A percentile compares a stretch with the other conserved stretches of the same genome.
phyloP scores from a whole-genome alignment of 768 basidiomycete species.

The Trametes cinnabarina region DNA sequence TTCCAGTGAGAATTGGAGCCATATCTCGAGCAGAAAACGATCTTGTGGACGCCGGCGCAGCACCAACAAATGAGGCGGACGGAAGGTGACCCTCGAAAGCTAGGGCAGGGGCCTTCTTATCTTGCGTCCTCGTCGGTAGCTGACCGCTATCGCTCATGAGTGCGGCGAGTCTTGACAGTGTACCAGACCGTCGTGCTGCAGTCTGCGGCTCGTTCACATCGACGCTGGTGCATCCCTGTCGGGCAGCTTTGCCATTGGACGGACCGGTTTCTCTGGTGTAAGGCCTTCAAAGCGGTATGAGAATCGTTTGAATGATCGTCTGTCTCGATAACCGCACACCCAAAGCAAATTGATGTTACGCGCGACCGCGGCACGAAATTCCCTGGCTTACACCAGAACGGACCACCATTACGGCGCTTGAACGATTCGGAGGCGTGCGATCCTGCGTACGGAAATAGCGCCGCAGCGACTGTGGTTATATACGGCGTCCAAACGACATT shows the following conservation, averaged over 20 bases:
- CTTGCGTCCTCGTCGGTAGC: not conserved
- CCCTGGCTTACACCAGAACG: too few species aligned
- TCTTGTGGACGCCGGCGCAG: constrained; percentile 8
- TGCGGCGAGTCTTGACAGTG: too few species aligned
- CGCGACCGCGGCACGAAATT: not conserved
- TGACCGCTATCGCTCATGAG: not conserved
- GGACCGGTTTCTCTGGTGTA: not conserved
- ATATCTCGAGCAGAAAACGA: not conserved
- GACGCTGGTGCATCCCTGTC: not conserved
- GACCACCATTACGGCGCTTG: too few species aligned
- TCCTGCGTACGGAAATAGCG: too few species aligned
- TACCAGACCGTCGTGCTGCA: not conserved
- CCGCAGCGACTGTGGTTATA: too few species aligned
- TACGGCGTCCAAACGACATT: too few species aligned
- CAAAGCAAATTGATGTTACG: not conserved
- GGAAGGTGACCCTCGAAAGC: not conserved
- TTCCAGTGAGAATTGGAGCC: constrained; percentile 8
- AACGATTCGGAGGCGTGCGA: too few species aligned
- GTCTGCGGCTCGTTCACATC: not conserved
- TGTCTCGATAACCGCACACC: not conserved
- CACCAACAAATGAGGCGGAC: not conserved
- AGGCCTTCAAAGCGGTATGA: not conserved
- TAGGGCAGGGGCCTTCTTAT: not conserved
- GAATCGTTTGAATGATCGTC: not conserved
- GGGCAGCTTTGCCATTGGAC: not conserved